Conservation (phyloP, 768 basidiomycete genomes). For the Paxillus involutus region DNA sequence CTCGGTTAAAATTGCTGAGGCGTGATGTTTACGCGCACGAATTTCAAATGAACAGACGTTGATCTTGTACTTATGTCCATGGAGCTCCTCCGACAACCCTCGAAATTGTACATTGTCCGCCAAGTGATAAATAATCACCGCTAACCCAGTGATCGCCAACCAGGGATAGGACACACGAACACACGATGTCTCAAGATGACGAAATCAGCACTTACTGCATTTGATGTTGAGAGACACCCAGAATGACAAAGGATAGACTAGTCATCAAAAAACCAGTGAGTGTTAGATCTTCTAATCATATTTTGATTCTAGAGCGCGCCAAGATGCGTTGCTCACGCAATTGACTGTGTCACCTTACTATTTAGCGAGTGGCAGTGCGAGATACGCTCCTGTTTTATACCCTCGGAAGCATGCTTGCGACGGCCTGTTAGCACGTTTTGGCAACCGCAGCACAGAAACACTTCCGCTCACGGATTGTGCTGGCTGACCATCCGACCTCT, state of each 20-base stretch:
- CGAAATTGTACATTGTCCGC: background rate
- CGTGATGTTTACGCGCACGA: conserved; percentile 4
- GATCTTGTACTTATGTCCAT: conserved; percentile 3
- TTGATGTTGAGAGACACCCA: background rate
- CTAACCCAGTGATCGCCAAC: background rate
- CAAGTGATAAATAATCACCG: background rate
- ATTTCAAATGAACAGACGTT: conserved; percentile 9
- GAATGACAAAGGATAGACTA: background rate
- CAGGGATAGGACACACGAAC: background rate
- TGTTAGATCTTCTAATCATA: background rate
- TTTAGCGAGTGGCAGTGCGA: conserved; percentile 22
- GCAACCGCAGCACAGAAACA: conserved; percentile 9
- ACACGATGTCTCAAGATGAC: background rate
- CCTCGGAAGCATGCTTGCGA: conserved; percentile 10
- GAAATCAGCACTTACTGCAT: background rate
- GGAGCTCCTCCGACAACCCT: conserved; percentile 1
- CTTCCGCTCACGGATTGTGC: conserved; percentile 16
- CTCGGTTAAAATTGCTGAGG: background rate
- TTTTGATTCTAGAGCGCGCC: conserved; percentile 3
- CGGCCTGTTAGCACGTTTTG: conserved; percentile 6
- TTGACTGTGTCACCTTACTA: background rate
- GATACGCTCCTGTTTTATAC: conserved; percentile 12
- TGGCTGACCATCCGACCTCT: conserved; percentile 10
- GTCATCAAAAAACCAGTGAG: background rate
- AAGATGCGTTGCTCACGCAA: background rate